Conservation (phyloP, 2,329 filamentous ascomycete genomes). For the Botrytis elliptica region DNA sequence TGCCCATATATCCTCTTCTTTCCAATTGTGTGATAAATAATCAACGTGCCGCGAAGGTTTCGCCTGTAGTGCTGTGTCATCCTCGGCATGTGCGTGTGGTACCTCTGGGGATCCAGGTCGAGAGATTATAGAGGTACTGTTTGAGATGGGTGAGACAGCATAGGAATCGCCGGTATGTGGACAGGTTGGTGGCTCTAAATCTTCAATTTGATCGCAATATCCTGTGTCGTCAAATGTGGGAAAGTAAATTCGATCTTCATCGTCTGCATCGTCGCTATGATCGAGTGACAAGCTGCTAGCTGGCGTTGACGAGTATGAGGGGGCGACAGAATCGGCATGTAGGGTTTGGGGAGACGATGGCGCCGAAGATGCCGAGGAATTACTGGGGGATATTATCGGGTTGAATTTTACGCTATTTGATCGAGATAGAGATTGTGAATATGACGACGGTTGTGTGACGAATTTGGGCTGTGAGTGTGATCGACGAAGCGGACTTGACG, state of each 20-base stretch:
- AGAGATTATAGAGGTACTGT: slow-evolving; percentile 60
- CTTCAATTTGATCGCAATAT: slow-evolving; percentile 38
- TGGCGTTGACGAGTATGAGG: slow-evolving; percentile 62
- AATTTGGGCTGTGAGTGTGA: slow-evolving; percentile 63
- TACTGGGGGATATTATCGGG: slow-evolving; percentile 31
- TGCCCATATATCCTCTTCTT: slow-evolving; percentile 94
- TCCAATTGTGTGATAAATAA: slow-evolving; percentile 92
- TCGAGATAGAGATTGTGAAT: slow-evolving; percentile 48
- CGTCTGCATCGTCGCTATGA: slow-evolving; percentile 58
- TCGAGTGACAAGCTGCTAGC: slow-evolving; percentile 63
- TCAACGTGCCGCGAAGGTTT: slow-evolving; percentile 72
- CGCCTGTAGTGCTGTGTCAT: slow-evolving; percentile 51
- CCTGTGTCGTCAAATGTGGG: slow-evolving; percentile 41
- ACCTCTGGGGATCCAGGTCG: slow-evolving; percentile 38
- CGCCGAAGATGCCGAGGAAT: slow-evolving; percentile 48
- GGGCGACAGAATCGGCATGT: slow-evolving; percentile 51
- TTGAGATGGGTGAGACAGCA: slow-evolving; percentile 55
- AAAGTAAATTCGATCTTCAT: slow-evolving; percentile 41
- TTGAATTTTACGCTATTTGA: slow-evolving; percentile 40
- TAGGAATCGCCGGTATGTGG: slow-evolving; percentile 54
- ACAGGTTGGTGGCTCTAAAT: slow-evolving; percentile 50
- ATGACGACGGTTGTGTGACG: slow-evolving; percentile 48
- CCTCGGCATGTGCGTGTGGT: slow-evolving; percentile 42
- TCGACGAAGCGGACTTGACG: slow-evolving; percentile 53
- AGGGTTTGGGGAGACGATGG: slow-evolving; percentile 56